Percentiles rank a stretch among this genome's conserved stretches.
These are phyloP conservation scores for Metarhizium sp. DNA, from an alignment of 2,329 filamentous ascomycete genomes.

Conservation along the genomic window DNA sequence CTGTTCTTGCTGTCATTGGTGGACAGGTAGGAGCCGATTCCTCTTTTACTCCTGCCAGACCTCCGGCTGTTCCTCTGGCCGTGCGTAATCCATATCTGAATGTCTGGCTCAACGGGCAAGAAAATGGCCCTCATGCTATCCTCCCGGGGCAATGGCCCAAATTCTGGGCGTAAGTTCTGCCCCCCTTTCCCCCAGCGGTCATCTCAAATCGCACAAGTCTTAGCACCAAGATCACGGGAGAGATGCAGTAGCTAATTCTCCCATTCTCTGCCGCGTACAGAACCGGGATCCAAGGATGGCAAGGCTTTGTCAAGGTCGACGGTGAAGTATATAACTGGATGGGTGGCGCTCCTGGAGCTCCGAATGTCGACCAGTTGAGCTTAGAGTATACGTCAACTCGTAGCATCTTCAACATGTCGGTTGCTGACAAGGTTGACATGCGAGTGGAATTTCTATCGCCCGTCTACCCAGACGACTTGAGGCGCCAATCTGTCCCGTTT, in stretches of 20 bases:
- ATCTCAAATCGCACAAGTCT: neutral
- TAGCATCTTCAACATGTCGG: constrained; percentile 60
- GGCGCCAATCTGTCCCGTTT: constrained; percentile 58
- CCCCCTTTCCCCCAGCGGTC: neutral
- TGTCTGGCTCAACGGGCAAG: constrained; percentile 54
- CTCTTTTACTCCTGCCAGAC: constrained; percentile 53
- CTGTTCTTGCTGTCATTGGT: constrained; percentile 11
- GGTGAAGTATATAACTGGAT: constrained; percentile 57
- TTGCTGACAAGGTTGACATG: constrained; percentile 51
- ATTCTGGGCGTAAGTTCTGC: constrained; percentile 53
- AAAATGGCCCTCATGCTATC: constrained; percentile 55
- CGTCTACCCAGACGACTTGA: constrained; percentile 55
- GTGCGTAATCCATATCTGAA: constrained; percentile 69
- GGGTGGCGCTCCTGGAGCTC: constrained; percentile 42
- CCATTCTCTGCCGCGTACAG: constrained; percentile 23
- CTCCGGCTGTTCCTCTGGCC: constrained; percentile 61
- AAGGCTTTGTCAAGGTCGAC: constrained; percentile 62
- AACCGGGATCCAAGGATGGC: constrained; percentile 49
- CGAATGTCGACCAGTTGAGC: constrained; percentile 48
- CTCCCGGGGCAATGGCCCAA: constrained; percentile 60
- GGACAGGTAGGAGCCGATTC: constrained; percentile 25
- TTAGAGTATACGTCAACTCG: constrained; percentile 64
- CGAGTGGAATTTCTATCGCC: constrained; percentile 64
- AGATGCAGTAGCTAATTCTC: neutral
- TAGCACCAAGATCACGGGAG: neutral